Evolutionary conservation across 345 rosid species (phyloP).

Genomic region (Kandelia obovata): DNA sequence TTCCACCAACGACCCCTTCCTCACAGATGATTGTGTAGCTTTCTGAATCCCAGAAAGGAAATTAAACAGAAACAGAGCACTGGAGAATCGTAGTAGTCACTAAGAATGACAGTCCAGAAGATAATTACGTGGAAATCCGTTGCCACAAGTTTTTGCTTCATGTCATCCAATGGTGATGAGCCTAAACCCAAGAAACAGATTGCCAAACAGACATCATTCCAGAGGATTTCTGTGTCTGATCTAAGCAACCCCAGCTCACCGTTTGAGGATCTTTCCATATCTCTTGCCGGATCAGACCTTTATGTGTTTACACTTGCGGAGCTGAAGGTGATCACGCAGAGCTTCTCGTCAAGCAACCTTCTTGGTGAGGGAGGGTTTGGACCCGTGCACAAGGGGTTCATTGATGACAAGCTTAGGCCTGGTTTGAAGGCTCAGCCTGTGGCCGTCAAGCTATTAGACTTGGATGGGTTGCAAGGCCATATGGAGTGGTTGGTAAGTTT

Average conservation of each 20-base stretch:
- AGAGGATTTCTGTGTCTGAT: constrained; percentile 58
- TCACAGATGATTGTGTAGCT: neutral
- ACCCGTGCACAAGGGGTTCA: constrained; percentile 80
- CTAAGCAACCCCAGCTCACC: constrained; percentile 64
- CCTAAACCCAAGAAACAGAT: constrained; percentile 36
- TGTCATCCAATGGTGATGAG: constrained; percentile 10
- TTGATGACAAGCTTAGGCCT: constrained; percentile 77
- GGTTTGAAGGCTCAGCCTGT: constrained; percentile 86
- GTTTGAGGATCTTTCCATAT: constrained; percentile 66
- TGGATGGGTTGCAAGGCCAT: constrained; percentile 87
- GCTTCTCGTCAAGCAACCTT: constrained; percentile 63
- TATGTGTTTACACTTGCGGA: constrained; percentile 59
- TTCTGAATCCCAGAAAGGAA: too few relatives aligned
- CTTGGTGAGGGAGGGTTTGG: constrained; percentile 94
- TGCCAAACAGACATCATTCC: constrained; percentile 54
- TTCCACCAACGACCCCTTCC: neutral
- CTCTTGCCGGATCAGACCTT: constrained; percentile 78
- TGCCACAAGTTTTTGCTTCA: constrained; percentile 44
- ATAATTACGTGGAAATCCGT: constrained; percentile 45
- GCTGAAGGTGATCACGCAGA: constrained; percentile 73
- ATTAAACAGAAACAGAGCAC: neutral
- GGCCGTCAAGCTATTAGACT: constrained; percentile 77
- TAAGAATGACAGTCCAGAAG: constrained; percentile 49
- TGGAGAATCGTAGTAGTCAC: neutral
- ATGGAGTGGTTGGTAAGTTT: constrained; percentile 83